Evolutionary conservation across 164 flowering plant genomes (phyloP), one percentile per base, ranked within the genome.

Genomic region (Sedum album): DNA sequence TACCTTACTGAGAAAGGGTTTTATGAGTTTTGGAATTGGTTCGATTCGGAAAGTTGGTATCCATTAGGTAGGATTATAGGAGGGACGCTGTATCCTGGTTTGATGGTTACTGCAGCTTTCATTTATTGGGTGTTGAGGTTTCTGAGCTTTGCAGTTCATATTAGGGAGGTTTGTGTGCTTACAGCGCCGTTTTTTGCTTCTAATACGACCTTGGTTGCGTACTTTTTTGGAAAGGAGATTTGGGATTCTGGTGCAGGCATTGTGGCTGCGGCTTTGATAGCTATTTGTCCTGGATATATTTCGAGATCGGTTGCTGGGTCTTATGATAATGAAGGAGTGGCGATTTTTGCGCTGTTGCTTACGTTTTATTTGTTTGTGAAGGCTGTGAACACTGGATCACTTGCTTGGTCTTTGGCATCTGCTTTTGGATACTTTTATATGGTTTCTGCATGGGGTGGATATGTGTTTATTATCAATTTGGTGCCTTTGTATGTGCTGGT

Each of bases 381-480:
- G 83, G 99, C 97, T 0, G 99, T 94, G 46, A 94, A 91, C 39
- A 90, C 92, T 1, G 99, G 97, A 7, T 89, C 92, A 10, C 78
- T 94, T 21, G 88, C 97, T 1, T 94, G 99, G 99, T 73, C 84
- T n/a, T 51, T 94, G 76, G 99, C 81, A 23, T 87, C 99, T 0
- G 99, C 97, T 31, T 87, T 94, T 67, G 96, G 93, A 6, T 94
- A 91, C 74, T 94, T 94, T 65, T 94, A 94, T 42, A 94, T 94
- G 99, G 97, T 94, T 53, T 91, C 97, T 0, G 99, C 99, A 0
- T 94, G 99, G 97, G 97, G 99, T 66, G 99, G 99, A 31, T 94
- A 94, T 76, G 91, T 94, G 5, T 94, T 94, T 70, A 94, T 94
- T 25, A 94, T 94, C 65, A 94, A 94, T 76, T 76, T 94, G 80